Conservation (phyloP, 345 rosid genomes). For the Gynandropsis gynandra region DNA sequence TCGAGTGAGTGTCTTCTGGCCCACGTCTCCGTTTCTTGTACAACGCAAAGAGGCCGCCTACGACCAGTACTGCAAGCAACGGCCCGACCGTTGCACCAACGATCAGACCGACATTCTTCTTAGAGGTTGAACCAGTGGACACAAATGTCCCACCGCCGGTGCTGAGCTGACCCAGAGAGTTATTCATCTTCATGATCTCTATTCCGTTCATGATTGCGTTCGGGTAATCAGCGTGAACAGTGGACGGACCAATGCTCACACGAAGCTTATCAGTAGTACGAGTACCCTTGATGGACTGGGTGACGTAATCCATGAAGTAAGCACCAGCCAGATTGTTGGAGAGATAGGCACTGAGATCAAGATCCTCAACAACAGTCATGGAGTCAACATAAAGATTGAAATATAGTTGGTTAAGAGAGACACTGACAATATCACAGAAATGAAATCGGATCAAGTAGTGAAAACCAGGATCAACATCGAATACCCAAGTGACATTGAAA, state of each 20-base stretch:
- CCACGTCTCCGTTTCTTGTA: constrained; percentile 31
- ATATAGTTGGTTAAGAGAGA: constrained; percentile 47
- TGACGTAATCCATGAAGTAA: constrained; percentile 9
- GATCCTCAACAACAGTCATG: neutral
- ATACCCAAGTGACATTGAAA: constrained; percentile 41
- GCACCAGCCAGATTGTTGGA: constrained; percentile 24
- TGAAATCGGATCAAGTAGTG: constrained; percentile 40
- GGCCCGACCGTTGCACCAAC: constrained; percentile 37
- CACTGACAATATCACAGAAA: constrained; percentile 59
- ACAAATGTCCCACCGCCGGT: constrained; percentile 13
- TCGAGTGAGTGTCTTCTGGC: constrained; percentile 34
- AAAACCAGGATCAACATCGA: constrained; percentile 33
- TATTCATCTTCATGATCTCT: too few relatives aligned
- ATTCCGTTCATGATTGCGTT: too few relatives aligned
- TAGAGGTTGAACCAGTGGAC: constrained; percentile 28
- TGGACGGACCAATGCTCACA: constrained; percentile 34
- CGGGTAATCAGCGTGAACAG: too few relatives aligned
- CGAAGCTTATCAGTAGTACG: constrained; percentile 21
- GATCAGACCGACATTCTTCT: constrained; percentile 37
- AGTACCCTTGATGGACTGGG: constrained; percentile 1
- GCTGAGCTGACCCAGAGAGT: too few relatives aligned
- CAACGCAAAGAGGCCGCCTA: constrained; percentile 35
- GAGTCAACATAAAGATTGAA: constrained; percentile 64
- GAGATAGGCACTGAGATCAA: constrained; percentile 10
- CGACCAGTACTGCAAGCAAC: constrained; percentile 25